Conservation (phyloP, 2,329 filamentous ascomycete genomes). For the Stagonosporopsis tanaceti region DNA sequence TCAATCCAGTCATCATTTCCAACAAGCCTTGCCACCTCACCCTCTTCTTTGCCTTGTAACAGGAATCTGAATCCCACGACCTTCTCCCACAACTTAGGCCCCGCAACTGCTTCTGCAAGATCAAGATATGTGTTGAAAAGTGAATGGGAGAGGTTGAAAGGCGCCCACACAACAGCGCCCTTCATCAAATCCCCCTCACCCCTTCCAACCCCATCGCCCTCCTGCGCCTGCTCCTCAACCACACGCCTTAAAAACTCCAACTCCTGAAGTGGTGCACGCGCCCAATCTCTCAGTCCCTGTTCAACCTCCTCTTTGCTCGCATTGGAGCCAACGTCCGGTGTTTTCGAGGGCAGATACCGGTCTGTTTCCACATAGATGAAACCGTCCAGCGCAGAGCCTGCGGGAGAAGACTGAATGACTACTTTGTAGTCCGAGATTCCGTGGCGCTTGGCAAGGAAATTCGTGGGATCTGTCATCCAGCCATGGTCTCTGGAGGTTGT, state of each 20-base stretch:
- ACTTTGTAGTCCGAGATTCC: constrained; percentile 68
- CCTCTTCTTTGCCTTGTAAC: constrained; percentile 65
- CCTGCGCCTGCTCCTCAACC: constrained; percentile 68
- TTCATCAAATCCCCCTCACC: constrained; percentile 62
- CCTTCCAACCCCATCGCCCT: constrained; percentile 64
- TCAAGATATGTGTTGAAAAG: constrained; percentile 72
- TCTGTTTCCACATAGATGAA: constrained; percentile 88
- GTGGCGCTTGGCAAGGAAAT: constrained; percentile 68
- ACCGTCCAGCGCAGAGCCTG: constrained; percentile 52
- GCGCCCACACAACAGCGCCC: constrained; percentile 86
- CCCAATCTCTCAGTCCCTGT: constrained; percentile 59
- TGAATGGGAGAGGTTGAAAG: constrained; percentile 70
- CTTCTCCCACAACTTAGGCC: constrained; percentile 67
- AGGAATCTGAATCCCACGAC: constrained; percentile 85
- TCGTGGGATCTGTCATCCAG: constrained; percentile 67
- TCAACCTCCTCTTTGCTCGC: constrained; percentile 11
- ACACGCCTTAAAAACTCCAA: constrained; percentile 73
- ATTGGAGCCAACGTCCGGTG: constrained; percentile 10
- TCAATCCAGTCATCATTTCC: constrained; percentile 43
- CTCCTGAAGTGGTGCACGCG: constrained; percentile 74
- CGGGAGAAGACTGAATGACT: constrained; percentile 24
- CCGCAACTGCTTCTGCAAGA: constrained; percentile 67
- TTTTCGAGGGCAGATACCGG: constrained; percentile 54
- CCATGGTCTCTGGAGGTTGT: constrained; percentile 68
- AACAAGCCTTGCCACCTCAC: constrained; percentile 47